Conservation (phyloP, 306 rosid genomes). For the Malus asiatica region DNA sequence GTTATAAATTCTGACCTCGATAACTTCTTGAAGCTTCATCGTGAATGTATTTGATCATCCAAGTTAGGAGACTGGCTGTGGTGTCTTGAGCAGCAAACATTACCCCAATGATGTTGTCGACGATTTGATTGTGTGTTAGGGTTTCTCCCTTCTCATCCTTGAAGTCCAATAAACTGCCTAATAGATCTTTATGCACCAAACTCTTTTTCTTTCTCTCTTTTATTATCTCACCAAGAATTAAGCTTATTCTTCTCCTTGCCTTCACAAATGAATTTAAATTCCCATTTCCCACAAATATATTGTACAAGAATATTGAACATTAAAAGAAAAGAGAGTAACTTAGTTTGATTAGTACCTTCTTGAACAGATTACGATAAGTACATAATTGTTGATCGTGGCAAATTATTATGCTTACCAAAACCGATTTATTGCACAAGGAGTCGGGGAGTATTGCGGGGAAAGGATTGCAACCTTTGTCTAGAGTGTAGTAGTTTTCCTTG, state of each 20-base stretch:
- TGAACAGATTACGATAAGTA: background rate
- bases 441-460: slow-evolving; percentile 14
- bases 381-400: background rate
- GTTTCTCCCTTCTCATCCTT: slow-evolving; percentile 12
- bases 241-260: slow-evolving; percentile 20
- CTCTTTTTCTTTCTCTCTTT: slow-evolving; percentile 7
- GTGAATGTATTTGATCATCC: slow-evolving; percentile 21
- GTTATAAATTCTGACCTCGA: slow-evolving; percentile 1
- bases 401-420: slow-evolving; percentile 6
- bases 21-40: slow-evolving; percentile 11
- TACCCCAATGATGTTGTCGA: slow-evolving; percentile 23
- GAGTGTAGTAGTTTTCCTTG: slow-evolving; percentile 4
- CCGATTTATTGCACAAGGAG: slow-evolving; percentile 9
- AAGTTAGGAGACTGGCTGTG: slow-evolving; percentile 21
- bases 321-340: background rate
- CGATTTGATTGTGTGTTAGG: slow-evolving; percentile 10
- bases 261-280: background rate
- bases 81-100: slow-evolving; percentile 27
- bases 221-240: slow-evolving; percentile 1
- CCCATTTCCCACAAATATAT: background rate
- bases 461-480: slow-evolving; percentile 28
- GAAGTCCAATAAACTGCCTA: slow-evolving; percentile 8
- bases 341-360: background rate
- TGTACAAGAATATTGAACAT: background rate
- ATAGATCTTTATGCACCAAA: slow-evolving; percentile 7